Evolutionary conservation across 164 flowering plant species (phyloP).

Genomic region (Nymphaea thermarum): DNA sequence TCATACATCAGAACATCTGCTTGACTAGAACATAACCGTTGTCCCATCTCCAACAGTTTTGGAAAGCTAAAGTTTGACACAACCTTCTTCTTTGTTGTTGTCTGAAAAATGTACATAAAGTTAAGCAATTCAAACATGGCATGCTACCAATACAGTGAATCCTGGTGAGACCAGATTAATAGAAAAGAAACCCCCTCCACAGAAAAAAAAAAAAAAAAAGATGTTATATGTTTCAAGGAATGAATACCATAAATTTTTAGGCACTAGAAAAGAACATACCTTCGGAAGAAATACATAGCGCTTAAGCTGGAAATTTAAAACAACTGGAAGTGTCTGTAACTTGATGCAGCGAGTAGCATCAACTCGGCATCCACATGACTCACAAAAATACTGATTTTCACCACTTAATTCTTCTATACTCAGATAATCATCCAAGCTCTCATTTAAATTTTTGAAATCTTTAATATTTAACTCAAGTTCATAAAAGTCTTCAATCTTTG

Average conservation of each 20-base stretch:
- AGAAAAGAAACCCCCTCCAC: too few species aligned
- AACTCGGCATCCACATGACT: slow-evolving; percentile 63
- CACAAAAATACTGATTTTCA: slow-evolving; percentile 91
- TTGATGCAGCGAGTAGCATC: slow-evolving; percentile 89
- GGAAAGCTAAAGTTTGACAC: slow-evolving; percentile 77
- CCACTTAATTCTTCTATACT: slow-evolving; percentile 75
- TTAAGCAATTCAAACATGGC: background rate
- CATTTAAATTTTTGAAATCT: slow-evolving; percentile 72
- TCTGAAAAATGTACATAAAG: slow-evolving; percentile 29
- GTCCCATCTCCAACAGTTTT: slow-evolving; percentile 56
- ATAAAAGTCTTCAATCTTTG: slow-evolving; percentile 86
- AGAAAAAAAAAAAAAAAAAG: background rate
- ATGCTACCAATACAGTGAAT: background rate
- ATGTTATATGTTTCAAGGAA: too few species aligned
- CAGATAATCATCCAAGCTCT: slow-evolving; percentile 81
- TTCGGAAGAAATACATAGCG: slow-evolving; percentile 89
- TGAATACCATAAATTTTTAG: background rate
- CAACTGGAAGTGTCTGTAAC: slow-evolving; percentile 68
- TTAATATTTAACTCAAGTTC: slow-evolving; percentile 84
- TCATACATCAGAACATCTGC: slow-evolving; percentile 43
- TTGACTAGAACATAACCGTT: slow-evolving; percentile 39
- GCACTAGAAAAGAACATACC: slow-evolving; percentile 25
- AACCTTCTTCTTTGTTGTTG: slow-evolving; percentile 84
- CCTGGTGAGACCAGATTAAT: too few species aligned
- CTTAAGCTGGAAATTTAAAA: slow-evolving; percentile 93